Evolutionary conservation across 192 early-diverging fungal species (phyloP).

Genomic region (Gaertneriomyces sp.): DNA sequence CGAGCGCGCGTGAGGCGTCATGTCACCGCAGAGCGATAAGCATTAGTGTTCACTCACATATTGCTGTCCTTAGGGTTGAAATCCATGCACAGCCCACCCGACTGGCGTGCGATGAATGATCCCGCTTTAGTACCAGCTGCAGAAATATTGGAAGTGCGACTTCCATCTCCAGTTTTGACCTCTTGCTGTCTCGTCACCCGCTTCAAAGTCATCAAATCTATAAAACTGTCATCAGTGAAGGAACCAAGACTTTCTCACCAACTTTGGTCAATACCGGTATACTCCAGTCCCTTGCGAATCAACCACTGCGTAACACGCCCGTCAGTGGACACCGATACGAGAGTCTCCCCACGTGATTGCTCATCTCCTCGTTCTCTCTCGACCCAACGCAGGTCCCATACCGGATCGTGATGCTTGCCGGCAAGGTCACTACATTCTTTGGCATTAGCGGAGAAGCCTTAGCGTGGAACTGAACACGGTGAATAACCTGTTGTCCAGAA

Average conservation of each 20-base stretch:
- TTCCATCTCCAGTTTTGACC: constrained; percentile 9
- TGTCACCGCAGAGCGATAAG: background rate
- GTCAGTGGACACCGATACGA: constrained; percentile 56
- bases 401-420: constrained; percentile 60
- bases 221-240: background rate
- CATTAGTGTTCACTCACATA: constrained; percentile 30
- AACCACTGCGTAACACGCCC: constrained; percentile 57
- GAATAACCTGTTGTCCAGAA: constrained; percentile 42
- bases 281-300: constrained; percentile 54
- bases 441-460: background rate
- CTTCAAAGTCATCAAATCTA: constrained; percentile 60
- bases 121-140: constrained; percentile 28
- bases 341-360: constrained; percentile 44
- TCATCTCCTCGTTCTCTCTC: constrained; percentile 54
- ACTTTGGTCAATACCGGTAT: constrained; percentile 33
- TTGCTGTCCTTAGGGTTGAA: constrained; percentile 58
- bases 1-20: background rate
- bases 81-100: constrained; percentile 60
- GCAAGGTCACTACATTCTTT: constrained; percentile 32
- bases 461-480: background rate
- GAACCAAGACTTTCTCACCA: background rate
- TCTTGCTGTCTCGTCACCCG: constrained; percentile 49
- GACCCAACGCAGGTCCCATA: constrained; percentile 64
- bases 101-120: constrained; percentile 55
- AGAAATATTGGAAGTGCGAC: background rate